phyloP scores from a whole-genome alignment of 345 rosid species.

The Lepidium africanum region DNA sequence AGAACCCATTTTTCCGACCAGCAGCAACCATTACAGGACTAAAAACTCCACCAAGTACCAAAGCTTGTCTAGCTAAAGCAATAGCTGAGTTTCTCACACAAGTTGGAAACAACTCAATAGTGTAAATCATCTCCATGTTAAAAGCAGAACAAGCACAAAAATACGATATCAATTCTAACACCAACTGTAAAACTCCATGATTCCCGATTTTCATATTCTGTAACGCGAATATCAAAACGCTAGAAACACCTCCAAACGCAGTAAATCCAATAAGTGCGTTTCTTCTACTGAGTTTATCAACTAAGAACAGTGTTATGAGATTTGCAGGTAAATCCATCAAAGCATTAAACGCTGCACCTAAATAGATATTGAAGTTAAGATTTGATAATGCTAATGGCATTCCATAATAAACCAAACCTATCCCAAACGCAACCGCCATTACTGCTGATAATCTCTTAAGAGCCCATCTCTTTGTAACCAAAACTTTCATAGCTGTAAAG shows the following conservation, averaged over 20 bases:
- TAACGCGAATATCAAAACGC: slow-evolving; percentile 32
- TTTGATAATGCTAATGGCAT: slow-evolving; percentile 60
- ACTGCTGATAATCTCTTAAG: slow-evolving; percentile 32
- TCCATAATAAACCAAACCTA: slow-evolving; percentile 63
- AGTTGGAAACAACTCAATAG: slow-evolving; percentile 56
- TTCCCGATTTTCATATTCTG: slow-evolving; percentile 17
- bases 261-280: slow-evolving; percentile 39
- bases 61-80: slow-evolving; percentile 53
- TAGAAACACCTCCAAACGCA: slow-evolving; percentile 34
- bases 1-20: slow-evolving; percentile 33
- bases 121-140: slow-evolving; percentile 36
- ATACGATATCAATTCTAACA: slow-evolving; percentile 49
- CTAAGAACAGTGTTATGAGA: slow-evolving; percentile 34
- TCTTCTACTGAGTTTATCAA: slow-evolving; percentile 37
- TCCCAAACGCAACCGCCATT: slow-evolving; percentile 43
- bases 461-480: slow-evolving; percentile 47
- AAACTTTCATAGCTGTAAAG: slow-evolving; percentile 40
- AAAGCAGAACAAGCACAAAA: slow-evolving; percentile 48
- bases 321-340: slow-evolving; percentile 60
- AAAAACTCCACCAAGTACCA: slow-evolving; percentile 48
- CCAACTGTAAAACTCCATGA: slow-evolving; percentile 30
- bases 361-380: slow-evolving; percentile 47
- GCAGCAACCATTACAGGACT: slow-evolving; percentile 52
- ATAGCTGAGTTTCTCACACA: slow-evolving; percentile 59
- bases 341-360: slow-evolving; percentile 55